Base-by-base conservation (phyloP, 352 stramenopile species). In the Globisporangium iwayamae region DNA sequence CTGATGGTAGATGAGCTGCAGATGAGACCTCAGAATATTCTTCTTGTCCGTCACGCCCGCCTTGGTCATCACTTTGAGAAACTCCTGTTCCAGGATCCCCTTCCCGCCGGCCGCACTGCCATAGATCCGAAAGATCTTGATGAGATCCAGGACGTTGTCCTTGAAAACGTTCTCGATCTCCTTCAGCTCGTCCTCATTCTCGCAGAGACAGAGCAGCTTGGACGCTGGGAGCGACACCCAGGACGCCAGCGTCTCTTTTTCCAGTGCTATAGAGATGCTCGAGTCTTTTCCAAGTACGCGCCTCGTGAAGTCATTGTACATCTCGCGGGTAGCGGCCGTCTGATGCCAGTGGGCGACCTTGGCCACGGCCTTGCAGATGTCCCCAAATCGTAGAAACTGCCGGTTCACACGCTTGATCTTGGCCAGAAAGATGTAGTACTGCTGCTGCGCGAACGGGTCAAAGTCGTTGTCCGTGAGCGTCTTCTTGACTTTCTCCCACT, bases 61-160 rank as follows among this genome's bases (percentile, higher is more conserved):
- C 51, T 89, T 83, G 0, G 82, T 90, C 79, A 93, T 91, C 25
- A 93, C 71, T 63, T 93, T 91, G 34, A 91, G 76, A 54, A 93
- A 93, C 25, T 93, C 82, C 38, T 93, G 85, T 60, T 93, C 85
- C 8, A 89, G 55, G 58, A 93, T 89, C 5, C 77, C 78, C 56
- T 89, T 90, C 0, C 85, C 83, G 16, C 82, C 81, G 0, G 75
- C 75, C 1, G 75, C 81, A 41, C 79, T 89, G 43, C 82, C 81
- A 47, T 90, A 90, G 41, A 90, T 83, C 8, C 80, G 68, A 66
- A 91, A 93, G 11, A 93, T 89, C 59, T 91, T 89, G 65, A 90
- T 79, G n/a, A 93, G 66, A 20, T 90, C 81, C 14, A 93, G 67
- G 0, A 91, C 79, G 28, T 91, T 87, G 16, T 90, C 79, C 46